Base-by-base conservation (phyloP, 2,329 filamentous ascomycete species). In the Zarea fungicola region DNA sequence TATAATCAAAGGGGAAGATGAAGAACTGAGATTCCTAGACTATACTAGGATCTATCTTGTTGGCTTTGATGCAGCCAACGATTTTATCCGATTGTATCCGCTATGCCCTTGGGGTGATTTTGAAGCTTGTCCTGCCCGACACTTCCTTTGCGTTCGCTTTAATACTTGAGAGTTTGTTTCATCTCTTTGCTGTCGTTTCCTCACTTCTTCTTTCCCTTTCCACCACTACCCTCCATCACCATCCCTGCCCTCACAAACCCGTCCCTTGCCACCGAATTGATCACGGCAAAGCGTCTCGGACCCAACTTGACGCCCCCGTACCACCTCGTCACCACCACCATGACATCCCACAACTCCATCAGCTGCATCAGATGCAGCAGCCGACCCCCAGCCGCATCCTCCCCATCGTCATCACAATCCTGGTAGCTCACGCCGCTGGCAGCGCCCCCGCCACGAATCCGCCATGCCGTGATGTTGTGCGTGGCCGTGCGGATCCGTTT, bases 391-490 rank as follows among this genome's bases (percentile, higher is more conserved):
- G 93, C 93, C 6, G 93, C 93, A 22, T 87, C 87, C 75, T 99
- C 93, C 3, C 93, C 93, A 64, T 99, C 93, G 60, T 99, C 93
- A 60, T 99, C 88, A 62, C 85, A 96, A 67, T 99, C 93, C 65
- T 97, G 91, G 57, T 84, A 89, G 23, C 72, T 71, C 43, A 76
- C 54, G 68, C 70, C 49, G 9, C 7, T n/a, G 9, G 10, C 31
- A n/a, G 6, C 13, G 72, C 71, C 70, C 0, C 67, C 61, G 0
- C 79, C 80, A 25, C 78, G 80, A 48, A 97, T 91, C 10, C 93
- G 81, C 88, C 90, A 97, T 1, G 92, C 92, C 18, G 86, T 91
- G 62, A 99, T 96, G 65, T 97, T 97, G 66, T 99, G 93, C 52
- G 92, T 90, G 5, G 93, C 93, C 40, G 78, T 74, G n/a, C 89